Conservation (phyloP, 495 filamentous ascomycete genomes). For the Corynascus novoguineensis region DNA sequence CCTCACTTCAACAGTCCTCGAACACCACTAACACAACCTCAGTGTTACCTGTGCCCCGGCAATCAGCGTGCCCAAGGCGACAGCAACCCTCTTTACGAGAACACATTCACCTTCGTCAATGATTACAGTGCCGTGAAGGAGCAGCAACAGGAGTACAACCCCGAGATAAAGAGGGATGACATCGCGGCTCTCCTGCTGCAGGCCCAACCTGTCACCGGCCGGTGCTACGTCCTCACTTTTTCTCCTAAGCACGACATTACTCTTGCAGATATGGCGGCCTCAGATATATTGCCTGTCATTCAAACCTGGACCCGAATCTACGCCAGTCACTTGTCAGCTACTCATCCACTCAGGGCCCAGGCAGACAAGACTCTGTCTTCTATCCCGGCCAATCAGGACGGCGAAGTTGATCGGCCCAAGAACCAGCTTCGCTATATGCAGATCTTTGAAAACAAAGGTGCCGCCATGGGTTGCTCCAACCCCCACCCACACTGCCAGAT, state of each 20-base stretch:
- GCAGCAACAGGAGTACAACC: constrained; percentile 58
- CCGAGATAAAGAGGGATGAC: constrained; percentile 39
- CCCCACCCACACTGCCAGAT: constrained; percentile 96
- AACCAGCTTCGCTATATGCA: constrained; percentile 93
- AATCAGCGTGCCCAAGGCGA: constrained; percentile 91
- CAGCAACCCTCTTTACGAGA: constrained; percentile 76
- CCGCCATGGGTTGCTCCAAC: constrained; percentile 98
- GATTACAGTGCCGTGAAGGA: constrained; percentile 98
- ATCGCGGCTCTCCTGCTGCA: constrained; percentile 73
- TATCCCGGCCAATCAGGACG: constrained; percentile 38
- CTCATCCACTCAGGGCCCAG: constrained; percentile 55
- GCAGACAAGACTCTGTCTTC: constrained; percentile 29
- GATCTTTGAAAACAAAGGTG: constrained; percentile 98
- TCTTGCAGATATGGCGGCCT: constrained; percentile 71
- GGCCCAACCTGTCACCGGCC: constrained; percentile 82
- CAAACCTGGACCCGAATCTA: constrained; percentile 88
- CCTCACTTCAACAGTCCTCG: background rate
- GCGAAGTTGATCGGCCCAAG: constrained; percentile 49
- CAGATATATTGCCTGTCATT: constrained; percentile 69
- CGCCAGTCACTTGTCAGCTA: constrained; percentile 66
- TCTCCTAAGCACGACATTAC: constrained; percentile 85
- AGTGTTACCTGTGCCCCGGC: constrained; percentile 94
- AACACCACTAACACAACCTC: constrained; percentile 10
- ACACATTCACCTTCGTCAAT: constrained; percentile 92
- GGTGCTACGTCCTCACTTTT: constrained; percentile 97